Evolutionary conservation across 23 red algal genomes (phyloP).

Genomic region (Gracilaria domingensis): DNA sequence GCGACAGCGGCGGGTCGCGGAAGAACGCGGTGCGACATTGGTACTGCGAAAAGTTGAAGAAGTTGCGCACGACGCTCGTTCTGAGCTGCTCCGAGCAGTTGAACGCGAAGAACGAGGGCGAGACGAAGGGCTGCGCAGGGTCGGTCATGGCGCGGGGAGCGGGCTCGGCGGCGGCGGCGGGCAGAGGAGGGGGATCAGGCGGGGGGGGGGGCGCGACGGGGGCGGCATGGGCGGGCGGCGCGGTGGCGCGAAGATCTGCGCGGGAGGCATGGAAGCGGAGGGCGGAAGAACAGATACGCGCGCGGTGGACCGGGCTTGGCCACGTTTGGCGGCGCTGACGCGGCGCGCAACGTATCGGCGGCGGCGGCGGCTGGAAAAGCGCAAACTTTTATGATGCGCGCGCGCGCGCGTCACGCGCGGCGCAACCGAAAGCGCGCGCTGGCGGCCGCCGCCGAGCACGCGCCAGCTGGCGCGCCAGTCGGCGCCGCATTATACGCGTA

Average conservation of each 20-base stretch:
- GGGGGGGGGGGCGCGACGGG: neutral
- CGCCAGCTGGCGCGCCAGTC: too few relatives aligned
- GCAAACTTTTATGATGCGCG: neutral
- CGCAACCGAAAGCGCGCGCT: too few relatives aligned
- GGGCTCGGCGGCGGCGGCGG: neutral
- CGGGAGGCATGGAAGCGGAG: neutral
- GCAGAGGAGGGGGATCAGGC: neutral
- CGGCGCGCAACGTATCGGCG: neutral
- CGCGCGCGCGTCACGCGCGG: neutral
- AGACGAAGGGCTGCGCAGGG: neutral
- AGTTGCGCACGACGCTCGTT: conserved; percentile 42
- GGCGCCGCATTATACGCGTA: too few relatives aligned
- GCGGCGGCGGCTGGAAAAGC: neutral
- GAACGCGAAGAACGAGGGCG: conserved; percentile 15
- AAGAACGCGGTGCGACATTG: conserved; percentile 63
- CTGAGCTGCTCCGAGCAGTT: conserved; percentile 16
- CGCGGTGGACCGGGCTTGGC: too few relatives aligned
- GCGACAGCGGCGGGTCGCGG: conserved; percentile 19
- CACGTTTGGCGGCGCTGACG: neutral
- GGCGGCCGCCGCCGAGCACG: too few relatives aligned
- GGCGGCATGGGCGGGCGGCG: neutral
- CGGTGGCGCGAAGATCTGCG: neutral
- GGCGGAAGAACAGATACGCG: too few relatives aligned
- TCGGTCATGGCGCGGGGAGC: neutral
- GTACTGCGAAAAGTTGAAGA: conserved; percentile 60